Evolutionary conservation across 192 early-diverging fungal genomes (phyloP), one percentile per base, ranked within the genome.

Genomic region (Coemansia sp.): DNA sequence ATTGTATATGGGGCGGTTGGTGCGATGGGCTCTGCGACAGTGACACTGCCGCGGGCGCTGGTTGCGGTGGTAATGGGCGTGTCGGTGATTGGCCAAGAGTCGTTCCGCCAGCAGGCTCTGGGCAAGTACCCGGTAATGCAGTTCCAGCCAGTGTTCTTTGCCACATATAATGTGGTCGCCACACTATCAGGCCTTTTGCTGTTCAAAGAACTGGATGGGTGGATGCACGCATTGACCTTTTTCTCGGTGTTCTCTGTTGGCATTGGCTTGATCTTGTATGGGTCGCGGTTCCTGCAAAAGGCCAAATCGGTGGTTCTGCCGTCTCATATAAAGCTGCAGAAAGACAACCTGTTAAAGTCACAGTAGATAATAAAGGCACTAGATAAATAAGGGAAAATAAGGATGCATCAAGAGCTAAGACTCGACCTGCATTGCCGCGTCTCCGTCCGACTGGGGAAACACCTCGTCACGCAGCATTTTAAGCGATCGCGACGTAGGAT

Each of bases 91-190:
- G 79, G 79, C 29, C 79, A 82, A 41, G 79, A 82, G 70, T 65
- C 74, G 65, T 73, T 76, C 21, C 27, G 79, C 32, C 79, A 82
- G 59, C 70, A 76, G 65, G 79, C 79, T 55, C 67, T 82, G 67
- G 79, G 79, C 39, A 63, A 60, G 39, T 82, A 66, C 60, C 54
- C 79, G 43, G 74, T 73, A 3, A 72, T 76, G 70, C 66, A 76
- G 62, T 76, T 82, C 56, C 79, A 82, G 70, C 79, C 79, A 0
- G 73, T 82, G 64, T 82, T 82, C 55, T 82, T 82, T 65, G 79
- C 79, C 43, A 73, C 74, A 6, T 82, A 64, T 60, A 82, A 82
- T 56, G 71, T 76, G 32, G 64, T 73, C 11, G 79, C 79, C 8
- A 76, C 74, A 49, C 70, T 76, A 23, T 35, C 71, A 3, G 66